These are phyloP conservation scores for Penstemon davidsonii DNA, from an alignment of 257 asterid genomes.

Conservation along the genomic window DNA sequence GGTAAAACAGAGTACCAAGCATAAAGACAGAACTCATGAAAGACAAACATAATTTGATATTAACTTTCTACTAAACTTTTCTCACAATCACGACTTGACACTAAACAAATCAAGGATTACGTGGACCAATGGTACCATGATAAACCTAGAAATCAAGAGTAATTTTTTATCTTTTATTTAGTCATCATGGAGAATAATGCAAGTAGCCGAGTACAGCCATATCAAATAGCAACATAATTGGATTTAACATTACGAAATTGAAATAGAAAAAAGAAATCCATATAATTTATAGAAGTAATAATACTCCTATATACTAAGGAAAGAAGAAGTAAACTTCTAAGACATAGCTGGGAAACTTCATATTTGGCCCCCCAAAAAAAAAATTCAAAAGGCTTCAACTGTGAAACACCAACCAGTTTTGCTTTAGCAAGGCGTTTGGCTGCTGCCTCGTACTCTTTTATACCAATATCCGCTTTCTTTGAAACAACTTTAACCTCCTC, in stretches of 20 bases:
- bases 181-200: not conserved
- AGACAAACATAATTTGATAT: not conserved
- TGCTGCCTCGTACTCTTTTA: constrained; percentile 77
- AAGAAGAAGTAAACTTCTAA: constrained; percentile 17
- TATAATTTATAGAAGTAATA: not conserved
- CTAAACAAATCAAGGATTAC: not conserved
- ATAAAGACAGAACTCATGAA: not conserved
- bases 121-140: not conserved
- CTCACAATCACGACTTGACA: not conserved
- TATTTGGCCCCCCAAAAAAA: not conserved
- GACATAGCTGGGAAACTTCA: not conserved
- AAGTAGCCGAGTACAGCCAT: too few relatives aligned
- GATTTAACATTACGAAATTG: not conserved
- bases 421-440: constrained; percentile 75
- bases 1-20: too few relatives aligned
- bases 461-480: constrained; percentile 56
- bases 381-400: constrained; percentile 28
- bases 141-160: not conserved
- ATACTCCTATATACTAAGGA: not conserved
- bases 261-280: not conserved
- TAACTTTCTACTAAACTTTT: not conserved
- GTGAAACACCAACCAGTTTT: constrained; percentile 56
- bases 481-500: constrained; percentile 76
- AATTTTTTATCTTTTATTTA: not conserved
- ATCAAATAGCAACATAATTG: not conserved